phyloP scores from a whole-genome alignment of 1,139 yeast genomes.

The Suhomyces ambrosiae region DNA sequence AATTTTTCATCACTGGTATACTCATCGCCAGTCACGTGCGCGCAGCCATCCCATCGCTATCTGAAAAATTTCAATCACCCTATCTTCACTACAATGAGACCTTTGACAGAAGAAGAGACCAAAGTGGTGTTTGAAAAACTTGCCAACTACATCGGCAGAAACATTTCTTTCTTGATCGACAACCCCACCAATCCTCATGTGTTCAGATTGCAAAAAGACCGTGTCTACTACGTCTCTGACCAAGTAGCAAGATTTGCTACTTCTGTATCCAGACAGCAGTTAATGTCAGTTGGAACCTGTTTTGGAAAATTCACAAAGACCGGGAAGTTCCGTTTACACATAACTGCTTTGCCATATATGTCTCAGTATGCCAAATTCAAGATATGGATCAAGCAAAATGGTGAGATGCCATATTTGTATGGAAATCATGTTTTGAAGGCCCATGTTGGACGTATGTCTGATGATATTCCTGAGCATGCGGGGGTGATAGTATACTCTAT shows the following conservation, averaged over 20 bases:
- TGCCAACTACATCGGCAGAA: constrained; percentile 94
- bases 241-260: constrained; percentile 85
- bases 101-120: constrained; percentile 95
- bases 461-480: constrained; percentile 97
- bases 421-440: constrained; percentile 98
- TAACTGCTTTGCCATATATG: constrained; percentile 82
- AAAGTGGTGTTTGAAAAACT: constrained; percentile 93
- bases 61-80: constrained; percentile 9
- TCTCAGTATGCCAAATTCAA: constrained; percentile 90
- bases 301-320: constrained; percentile 97
- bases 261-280: constrained; percentile 80
- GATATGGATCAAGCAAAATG: constrained; percentile 94
- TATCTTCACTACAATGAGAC: constrained; percentile 75
- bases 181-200: constrained; percentile 91
- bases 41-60: constrained; percentile 1
- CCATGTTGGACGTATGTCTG: constrained; percentile 94
- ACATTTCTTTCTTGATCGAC: constrained; percentile 84
- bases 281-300: constrained; percentile 92
- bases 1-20: constrained; percentile 2
- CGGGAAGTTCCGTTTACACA: constrained; percentile 92
- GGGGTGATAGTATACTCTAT: constrained; percentile 90
- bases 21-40: constrained; percentile 5
- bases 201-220: constrained; percentile 91
- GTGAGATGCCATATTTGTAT: constrained; percentile 97
- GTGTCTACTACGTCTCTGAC: constrained; percentile 92